A percentile compares a stretch with the other conserved stretches of the same genome.
Evolutionary conservation across 1,284 basidiomycete species (phyloP).

Genomic region (Ceratobasidium sp.): DNA sequence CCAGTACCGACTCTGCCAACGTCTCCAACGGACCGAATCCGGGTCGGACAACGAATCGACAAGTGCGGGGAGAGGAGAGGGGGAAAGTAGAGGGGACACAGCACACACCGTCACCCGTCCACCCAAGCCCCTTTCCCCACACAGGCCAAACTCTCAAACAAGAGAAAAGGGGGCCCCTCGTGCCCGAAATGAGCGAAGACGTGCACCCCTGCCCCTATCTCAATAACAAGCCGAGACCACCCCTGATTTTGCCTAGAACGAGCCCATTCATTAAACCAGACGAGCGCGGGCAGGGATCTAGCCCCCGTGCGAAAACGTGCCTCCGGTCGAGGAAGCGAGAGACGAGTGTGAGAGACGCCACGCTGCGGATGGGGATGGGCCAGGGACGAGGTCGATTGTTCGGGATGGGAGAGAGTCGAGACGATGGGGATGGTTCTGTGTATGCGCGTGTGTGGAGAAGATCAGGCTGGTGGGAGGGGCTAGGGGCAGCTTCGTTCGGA

Average conservation of each 20-base stretch:
- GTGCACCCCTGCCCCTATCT: slow-evolving; percentile 6
- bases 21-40: background rate
- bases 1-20: background rate
- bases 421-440: background rate
- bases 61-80: background rate
- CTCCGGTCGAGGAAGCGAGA: background rate
- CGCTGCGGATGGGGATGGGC: slow-evolving; percentile 12
- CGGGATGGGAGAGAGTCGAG: background rate
- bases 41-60: background rate
- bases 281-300: background rate
- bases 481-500: slow-evolving; percentile 10
- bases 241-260: slow-evolving; percentile 11
- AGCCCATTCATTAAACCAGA: slow-evolving; percentile 7
- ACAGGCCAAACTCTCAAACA: background rate
- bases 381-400: background rate
- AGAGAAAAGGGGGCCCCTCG: slow-evolving; percentile 9
- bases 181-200: slow-evolving; percentile 14
- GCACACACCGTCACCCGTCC: background rate
- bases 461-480: background rate
- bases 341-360: background rate
- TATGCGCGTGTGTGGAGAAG: slow-evolving; percentile 12
- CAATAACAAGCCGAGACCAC: background rate
- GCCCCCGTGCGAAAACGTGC: slow-evolving; percentile 5
- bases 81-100: background rate
- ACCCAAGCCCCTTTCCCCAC: background rate